These are phyloP conservation scores for Potentilla sterilis DNA, from an alignment of 306 rosid species.

Conservation along the genomic window DNA sequence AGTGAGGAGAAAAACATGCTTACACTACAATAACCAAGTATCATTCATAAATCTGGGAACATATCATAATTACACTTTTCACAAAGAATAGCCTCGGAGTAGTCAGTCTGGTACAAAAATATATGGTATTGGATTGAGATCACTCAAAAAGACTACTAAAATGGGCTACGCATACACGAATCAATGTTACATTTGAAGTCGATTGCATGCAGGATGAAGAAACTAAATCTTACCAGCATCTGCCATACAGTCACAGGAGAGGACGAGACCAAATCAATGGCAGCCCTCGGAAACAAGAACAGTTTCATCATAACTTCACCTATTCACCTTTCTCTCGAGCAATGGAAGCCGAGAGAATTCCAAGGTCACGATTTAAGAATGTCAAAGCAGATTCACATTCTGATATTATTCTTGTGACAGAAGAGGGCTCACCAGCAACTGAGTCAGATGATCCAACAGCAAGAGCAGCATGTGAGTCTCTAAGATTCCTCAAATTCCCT, in stretches of 20 bases:
- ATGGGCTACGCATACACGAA: neutral
- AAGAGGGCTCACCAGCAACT: constrained; percentile 76
- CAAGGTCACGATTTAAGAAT: constrained; percentile 82
- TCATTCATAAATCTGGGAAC: neutral
- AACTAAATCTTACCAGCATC: neutral
- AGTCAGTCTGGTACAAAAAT: neutral
- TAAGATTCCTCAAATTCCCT: constrained; percentile 81
- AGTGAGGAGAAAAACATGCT: neutral
- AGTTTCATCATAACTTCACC: constrained; percentile 39
- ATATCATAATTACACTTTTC: neutral
- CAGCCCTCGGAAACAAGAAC: neutral
- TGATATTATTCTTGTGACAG: constrained; percentile 77
- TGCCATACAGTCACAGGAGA: neutral
- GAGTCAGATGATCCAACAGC: constrained; percentile 88
- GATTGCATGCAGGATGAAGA: neutral
- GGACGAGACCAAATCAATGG: neutral
- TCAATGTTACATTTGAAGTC: neutral
- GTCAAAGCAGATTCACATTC: constrained; percentile 89
- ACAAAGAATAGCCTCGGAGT: neutral
- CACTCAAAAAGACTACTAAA: neutral
- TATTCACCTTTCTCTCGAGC: constrained; percentile 72
- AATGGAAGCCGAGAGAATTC: constrained; percentile 92
- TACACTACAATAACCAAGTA: neutral
- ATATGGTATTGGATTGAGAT: neutral
- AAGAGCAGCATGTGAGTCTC: constrained; percentile 88